Evolutionary conservation across 176 grass and related monocot species (phyloP).

Genomic region (Neostapfia colusana): DNA sequence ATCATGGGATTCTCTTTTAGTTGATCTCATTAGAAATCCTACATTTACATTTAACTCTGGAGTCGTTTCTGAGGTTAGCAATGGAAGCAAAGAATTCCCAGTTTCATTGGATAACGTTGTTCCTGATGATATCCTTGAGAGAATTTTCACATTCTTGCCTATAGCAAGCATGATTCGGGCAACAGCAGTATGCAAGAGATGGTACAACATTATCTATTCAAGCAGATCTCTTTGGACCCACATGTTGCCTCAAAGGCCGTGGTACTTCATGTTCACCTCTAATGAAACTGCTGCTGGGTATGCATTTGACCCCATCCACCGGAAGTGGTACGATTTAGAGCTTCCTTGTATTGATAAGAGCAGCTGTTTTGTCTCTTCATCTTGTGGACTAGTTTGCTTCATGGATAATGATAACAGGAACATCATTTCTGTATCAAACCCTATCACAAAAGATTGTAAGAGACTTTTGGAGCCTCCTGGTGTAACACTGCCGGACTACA

Average conservation of each 20-base stretch:
- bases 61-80: constrained; percentile 34
- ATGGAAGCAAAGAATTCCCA: constrained; percentile 37
- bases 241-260: constrained; percentile 72
- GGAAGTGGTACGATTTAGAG: constrained; percentile 83
- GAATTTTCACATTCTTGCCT: constrained; percentile 82
- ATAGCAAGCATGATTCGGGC: constrained; percentile 69
- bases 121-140: constrained; percentile 87
- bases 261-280: constrained; percentile 97
- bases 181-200: constrained; percentile 74
- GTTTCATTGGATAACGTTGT: constrained; percentile 61
- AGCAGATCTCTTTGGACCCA: constrained; percentile 63
- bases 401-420: constrained; percentile 71
- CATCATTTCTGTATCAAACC: constrained; percentile 74
- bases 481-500: constrained; percentile 65
- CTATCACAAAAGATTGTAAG: constrained; percentile 68
- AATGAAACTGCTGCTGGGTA: constrained; percentile 62
- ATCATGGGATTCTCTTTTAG: constrained; percentile 45
- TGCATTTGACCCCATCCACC: constrained; percentile 74
- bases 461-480: constrained; percentile 68
- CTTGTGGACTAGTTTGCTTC: constrained; percentile 81
- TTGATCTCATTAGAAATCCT: constrained; percentile 36
- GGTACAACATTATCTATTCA: constrained; percentile 63
- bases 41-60: constrained; percentile 37
- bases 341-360: constrained; percentile 73
- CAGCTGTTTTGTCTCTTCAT: constrained; percentile 72